Evolutionary conservation across 202 grass and related monocot species (phyloP).

Genomic region (Schoenoplectus triqueter): DNA sequence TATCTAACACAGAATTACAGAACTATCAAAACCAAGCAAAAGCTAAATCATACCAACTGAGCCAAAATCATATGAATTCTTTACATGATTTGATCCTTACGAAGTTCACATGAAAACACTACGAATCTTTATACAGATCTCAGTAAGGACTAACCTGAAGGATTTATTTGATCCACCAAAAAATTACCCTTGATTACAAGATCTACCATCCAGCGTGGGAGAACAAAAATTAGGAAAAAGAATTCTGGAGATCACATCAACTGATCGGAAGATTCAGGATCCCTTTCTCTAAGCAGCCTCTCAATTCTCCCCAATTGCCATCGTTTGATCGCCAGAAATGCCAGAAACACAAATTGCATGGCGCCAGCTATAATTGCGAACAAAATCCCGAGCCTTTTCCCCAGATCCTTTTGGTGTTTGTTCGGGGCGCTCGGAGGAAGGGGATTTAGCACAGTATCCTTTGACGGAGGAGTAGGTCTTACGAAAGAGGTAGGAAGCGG

Average conservation of each 20-base stretch:
- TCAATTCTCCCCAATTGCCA: slow-evolving; percentile 49
- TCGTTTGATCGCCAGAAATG: slow-evolving; percentile 40
- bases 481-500: no score
- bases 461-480: no score
- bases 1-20: not conserved
- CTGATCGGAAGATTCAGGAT: slow-evolving; percentile 6
- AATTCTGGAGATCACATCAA: not conserved
- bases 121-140: not conserved
- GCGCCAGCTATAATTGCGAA: slow-evolving; percentile 44
- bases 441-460: no score
- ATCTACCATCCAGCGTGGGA: not conserved
- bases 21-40: not conserved
- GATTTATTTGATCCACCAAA: not conserved
- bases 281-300: not conserved
- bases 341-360: slow-evolving; percentile 49
- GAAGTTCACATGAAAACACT: not conserved
- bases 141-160: not conserved
- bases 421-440: not conserved
- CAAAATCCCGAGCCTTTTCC: slow-evolving; percentile 48
- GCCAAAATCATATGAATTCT: not conserved
- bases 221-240: not conserved
- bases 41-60: not conserved
- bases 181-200: not conserved
- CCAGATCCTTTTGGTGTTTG: slow-evolving; percentile 20
- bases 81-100: not conserved